phyloP scores from a whole-genome alignment of 1,139 yeast genomes.

The Pichia sp. region DNA sequence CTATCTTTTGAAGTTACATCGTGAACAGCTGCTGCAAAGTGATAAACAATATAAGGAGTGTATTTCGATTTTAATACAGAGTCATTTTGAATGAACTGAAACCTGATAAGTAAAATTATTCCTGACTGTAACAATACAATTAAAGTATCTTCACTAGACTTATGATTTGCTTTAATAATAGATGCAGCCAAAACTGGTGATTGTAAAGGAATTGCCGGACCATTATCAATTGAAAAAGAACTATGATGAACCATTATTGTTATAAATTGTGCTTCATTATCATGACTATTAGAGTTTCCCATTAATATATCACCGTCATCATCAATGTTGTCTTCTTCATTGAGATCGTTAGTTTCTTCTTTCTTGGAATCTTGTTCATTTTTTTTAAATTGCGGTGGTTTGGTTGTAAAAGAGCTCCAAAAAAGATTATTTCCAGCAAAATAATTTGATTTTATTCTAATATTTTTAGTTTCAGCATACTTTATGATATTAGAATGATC shows the following conservation, averaged over 20 bases:
- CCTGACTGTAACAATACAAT: background rate
- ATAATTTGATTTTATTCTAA: background rate
- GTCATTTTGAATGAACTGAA: background rate
- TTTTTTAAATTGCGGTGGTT: background rate
- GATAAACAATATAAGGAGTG: background rate
- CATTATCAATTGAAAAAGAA: constrained; percentile 22
- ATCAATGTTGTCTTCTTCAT: background rate
- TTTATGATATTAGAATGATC: background rate
- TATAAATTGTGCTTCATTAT: background rate
- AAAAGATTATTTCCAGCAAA: background rate
- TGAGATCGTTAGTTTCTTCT: background rate
- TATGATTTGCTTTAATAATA: constrained; percentile 17
- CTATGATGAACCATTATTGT: constrained; percentile 20
- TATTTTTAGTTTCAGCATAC: background rate
- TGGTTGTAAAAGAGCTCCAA: background rate
- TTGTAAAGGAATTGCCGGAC: constrained; percentile 16
- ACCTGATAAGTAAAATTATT: background rate
- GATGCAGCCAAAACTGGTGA: constrained; percentile 21
- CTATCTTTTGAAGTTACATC: background rate
- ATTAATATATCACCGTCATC: background rate
- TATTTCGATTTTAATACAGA: background rate
- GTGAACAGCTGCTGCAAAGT: background rate
- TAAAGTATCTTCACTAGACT: background rate
- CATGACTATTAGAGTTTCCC: no score
- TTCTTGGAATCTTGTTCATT: background rate